Percentiles rank a stretch among this genome's conserved stretches.
These are phyloP conservation scores for Hyaloscypha hepaticicola DNA, from an alignment of 495 filamentous ascomycete genomes.

Conservation along the genomic window DNA sequence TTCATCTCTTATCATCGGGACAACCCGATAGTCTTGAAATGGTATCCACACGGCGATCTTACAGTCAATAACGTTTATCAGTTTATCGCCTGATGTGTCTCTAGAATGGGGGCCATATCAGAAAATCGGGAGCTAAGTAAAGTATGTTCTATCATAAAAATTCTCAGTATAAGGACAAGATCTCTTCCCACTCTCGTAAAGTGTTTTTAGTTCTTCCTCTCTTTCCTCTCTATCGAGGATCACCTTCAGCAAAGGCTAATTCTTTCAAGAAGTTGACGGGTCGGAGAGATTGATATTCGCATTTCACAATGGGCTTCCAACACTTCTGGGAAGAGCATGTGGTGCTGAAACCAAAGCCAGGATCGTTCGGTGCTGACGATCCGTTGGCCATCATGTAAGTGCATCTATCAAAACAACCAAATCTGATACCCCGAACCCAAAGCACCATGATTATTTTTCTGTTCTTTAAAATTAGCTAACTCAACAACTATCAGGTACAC, in stretches of 20 bases:
- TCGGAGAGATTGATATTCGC: not conserved
- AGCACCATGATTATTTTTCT: no score
- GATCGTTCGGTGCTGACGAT: not conserved
- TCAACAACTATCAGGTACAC: not conserved
- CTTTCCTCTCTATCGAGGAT: not conserved
- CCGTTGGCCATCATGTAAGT: not conserved
- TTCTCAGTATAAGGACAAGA: not conserved
- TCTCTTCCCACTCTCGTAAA: no score
- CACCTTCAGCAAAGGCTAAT: not conserved
- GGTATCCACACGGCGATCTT: no score
- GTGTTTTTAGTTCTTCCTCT: not conserved
- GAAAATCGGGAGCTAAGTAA: no score
- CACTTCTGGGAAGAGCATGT: not conserved
- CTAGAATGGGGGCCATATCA: no score
- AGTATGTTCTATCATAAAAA: not conserved
- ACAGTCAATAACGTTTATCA: no score
- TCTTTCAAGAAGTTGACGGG: not conserved
- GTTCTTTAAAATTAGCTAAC: no score
- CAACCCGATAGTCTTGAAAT: no score
- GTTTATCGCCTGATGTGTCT: no score
- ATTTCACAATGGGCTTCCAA: not conserved
- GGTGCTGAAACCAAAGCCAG: not conserved
- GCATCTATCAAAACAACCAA: no score
- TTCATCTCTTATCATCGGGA: no score
- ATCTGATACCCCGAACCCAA: no score